These are phyloP conservation scores for Venturiaceae sp. DNA, from an alignment of 2,329 filamentous ascomycete species.

Conservation along the genomic window DNA sequence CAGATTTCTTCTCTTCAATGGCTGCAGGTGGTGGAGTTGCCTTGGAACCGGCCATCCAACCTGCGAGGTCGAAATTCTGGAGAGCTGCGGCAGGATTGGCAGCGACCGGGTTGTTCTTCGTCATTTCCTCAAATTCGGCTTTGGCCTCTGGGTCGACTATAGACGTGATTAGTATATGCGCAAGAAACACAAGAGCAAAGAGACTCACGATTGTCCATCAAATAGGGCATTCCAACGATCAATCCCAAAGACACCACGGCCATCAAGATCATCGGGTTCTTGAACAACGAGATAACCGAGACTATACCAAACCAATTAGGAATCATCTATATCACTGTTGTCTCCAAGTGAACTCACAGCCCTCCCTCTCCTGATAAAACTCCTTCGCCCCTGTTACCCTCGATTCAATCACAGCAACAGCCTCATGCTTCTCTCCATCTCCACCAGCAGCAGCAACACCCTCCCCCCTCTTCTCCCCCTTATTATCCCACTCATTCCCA, in stretches of 20 bases:
- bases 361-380: constrained; percentile 66
- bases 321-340: neutral
- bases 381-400: constrained; percentile 54
- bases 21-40: neutral
- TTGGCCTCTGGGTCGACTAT: constrained; percentile 94
- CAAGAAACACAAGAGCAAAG: neutral
- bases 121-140: constrained; percentile 85
- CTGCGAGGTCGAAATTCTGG: constrained; percentile 56
- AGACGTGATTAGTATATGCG: neutral
- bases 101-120: constrained; percentile 63
- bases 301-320: constrained; percentile 39
- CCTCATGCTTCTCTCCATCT: constrained; percentile 27
- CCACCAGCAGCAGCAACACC: constrained; percentile 17
- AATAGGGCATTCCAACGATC: constrained; percentile 87
- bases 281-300: constrained; percentile 71
- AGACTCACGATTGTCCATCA: constrained; percentile 86
- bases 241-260: constrained; percentile 72
- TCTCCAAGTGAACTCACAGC: constrained; percentile 50
- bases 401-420: constrained; percentile 55
- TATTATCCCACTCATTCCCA: constrained; percentile 84
- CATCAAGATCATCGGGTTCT: constrained; percentile 96
- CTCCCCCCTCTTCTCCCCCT: constrained; percentile 52
- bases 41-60: constrained; percentile 51
- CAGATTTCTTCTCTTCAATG: neutral
- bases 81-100: constrained; percentile 39